A percentile compares a stretch with the other conserved stretches of the same genome.
Evolutionary conservation across 148 eudicot genomes (phyloP).

Genomic region (Silene conica): DNA sequence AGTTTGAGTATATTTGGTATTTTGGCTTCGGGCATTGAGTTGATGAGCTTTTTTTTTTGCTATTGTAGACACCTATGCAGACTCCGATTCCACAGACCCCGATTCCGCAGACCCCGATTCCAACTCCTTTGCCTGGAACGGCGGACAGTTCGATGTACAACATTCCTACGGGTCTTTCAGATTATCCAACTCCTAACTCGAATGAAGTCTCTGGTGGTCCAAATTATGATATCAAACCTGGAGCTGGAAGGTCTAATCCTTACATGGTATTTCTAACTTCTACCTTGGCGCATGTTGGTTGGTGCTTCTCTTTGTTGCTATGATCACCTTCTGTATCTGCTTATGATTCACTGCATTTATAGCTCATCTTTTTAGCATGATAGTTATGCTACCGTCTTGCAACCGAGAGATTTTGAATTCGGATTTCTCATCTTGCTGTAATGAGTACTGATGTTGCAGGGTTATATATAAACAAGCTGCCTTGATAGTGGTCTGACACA

Average conservation of each 20-base stretch:
- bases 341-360: background rate
- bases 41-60: background rate
- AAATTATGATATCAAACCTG: conserved; percentile 42
- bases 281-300: background rate
- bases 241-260: conserved; percentile 71
- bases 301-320: conserved; percentile 6
- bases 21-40: background rate
- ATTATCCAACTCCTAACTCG: conserved; percentile 49
- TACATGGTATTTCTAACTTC: conserved; percentile 56
- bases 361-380: background rate
- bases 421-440: background rate
- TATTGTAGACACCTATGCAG: conserved; percentile 65
- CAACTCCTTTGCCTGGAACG: conserved; percentile 80
- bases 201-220: conserved; percentile 37
- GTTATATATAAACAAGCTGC: background rate
- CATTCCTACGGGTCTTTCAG: conserved; percentile 71
- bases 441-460: background rate
- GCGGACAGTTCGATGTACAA: conserved; percentile 72
- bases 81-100: conserved; percentile 44
- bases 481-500: background rate
- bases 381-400: background rate
- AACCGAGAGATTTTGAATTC: background rate
- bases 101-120: conserved; percentile 55
- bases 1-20: background rate
- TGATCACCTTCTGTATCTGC: background rate